Conservation (phyloP, 2,329 filamentous ascomycete species). For the Beauveria sp. region DNA sequence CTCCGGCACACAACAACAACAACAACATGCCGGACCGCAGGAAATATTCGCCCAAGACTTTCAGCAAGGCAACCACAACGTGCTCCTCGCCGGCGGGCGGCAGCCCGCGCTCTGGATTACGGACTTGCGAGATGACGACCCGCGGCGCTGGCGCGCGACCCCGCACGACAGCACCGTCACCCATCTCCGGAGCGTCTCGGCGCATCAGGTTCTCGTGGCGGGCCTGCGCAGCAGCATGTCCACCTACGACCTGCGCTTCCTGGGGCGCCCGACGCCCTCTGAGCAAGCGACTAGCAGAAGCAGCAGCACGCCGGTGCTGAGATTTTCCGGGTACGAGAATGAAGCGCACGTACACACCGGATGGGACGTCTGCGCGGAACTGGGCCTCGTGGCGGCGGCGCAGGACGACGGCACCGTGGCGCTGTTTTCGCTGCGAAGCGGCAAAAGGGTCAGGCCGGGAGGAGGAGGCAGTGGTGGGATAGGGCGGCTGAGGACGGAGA, state of each 20-base stretch:
- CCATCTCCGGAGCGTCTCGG: conserved; percentile 41
- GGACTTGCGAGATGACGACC: conserved; percentile 33
- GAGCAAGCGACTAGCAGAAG: too few species aligned
- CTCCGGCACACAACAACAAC: not conserved
- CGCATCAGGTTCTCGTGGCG: conserved; percentile 44
- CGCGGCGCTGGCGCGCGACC: conserved; percentile 25
- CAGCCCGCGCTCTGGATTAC: conserved; percentile 37
- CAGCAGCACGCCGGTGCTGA: conserved; percentile 31
- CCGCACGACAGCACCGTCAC: conserved; percentile 35
- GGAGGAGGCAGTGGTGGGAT: conserved; percentile 16
- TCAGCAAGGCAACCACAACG: conserved; percentile 31
- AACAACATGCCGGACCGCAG: conserved; percentile 13
- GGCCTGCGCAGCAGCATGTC: conserved; percentile 42
- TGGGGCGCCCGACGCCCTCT: not conserved
- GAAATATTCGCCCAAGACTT: conserved; percentile 46
- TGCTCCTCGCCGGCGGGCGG: conserved; percentile 46
- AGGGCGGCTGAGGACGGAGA: conserved; percentile 16
- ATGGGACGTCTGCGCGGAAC: conserved; percentile 40
- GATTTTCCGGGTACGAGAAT: conserved; percentile 45
- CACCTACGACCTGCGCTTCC: conserved; percentile 50
- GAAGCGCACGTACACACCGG: conserved; percentile 40
- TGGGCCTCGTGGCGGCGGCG: conserved; percentile 45
- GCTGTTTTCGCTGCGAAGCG: conserved; percentile 37
- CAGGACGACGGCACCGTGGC: conserved; percentile 41
- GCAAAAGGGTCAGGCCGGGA: conserved; percentile 29